Base-by-base conservation (phyloP, 2,329 filamentous ascomycete genomes). In the Graphilbum ipis-grandicollis region DNA sequence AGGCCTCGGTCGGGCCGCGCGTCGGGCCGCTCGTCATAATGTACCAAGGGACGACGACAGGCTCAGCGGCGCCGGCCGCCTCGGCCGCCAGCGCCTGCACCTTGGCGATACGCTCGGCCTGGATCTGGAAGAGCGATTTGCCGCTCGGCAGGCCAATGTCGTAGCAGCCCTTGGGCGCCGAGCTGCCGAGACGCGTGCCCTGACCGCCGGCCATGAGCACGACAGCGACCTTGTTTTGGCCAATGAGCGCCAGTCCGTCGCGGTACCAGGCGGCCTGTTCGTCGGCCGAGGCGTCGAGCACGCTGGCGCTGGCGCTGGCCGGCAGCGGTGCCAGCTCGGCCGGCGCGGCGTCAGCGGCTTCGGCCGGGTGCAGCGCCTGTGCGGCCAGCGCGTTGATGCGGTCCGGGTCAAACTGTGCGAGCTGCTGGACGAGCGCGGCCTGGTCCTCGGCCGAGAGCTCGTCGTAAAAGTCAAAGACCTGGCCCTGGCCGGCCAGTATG, bases 21-120 rank as follows among this genome's bases (percentile, higher is more conserved):
- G 90, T 98, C 33, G 90, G 90, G 5, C 90, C 90, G 51, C 84
- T 93, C 50, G 90, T 98, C 90, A 98, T 98, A 58, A 98, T 84
- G 61, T 98, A 98, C 90, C 90, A 98, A 12, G 90, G 90, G 31
- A 96, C 76, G 23, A 79, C 65, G 31, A 74, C 73, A 38, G 63
- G 64, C 44, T 58, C 56, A 34, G 63, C 45, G 3, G 19, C 18
- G 14, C 46, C 46, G 40, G 69, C 69, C 37, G 71, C 65, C 53
- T 77, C 75, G 48, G 75, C 68, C 31, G 88, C 86, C 45, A 96
- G 65, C 50, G 75, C 61, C 61, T 96, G 81, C 9, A 93, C 62
- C 63, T 85, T 92, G 50, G 68, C 68, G 53, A 98, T 96, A 38
- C 90, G 71, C 71, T 98, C 86, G 32, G 81, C 90, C 60, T 98